These are phyloP conservation scores for Didymosphaeria variabile DNA, from an alignment of 2,329 filamentous ascomycete species.

Conservation along the genomic window DNA sequence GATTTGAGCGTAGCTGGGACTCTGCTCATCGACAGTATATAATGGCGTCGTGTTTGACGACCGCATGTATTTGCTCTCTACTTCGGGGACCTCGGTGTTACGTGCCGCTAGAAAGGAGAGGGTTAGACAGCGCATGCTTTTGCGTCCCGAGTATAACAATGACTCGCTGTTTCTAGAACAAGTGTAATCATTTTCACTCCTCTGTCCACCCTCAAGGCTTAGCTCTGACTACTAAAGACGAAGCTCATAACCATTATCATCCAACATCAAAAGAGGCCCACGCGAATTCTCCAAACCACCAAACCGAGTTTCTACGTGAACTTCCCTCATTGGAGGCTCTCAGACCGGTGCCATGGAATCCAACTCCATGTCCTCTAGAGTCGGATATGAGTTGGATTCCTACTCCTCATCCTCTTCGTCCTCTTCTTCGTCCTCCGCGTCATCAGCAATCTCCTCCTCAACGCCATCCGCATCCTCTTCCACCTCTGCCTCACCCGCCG, in stretches of 20 bases:
- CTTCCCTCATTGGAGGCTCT: neutral
- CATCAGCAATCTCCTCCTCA: conserved; percentile 44
- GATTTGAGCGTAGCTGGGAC: conserved; percentile 1
- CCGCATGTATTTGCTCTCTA: neutral
- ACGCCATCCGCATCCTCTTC: conserved; percentile 45
- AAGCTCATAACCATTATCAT: neutral
- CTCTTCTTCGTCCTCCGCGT: conserved; percentile 34
- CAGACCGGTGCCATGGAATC: neutral
- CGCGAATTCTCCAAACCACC: neutral
- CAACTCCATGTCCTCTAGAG: neutral
- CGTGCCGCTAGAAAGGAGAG: neutral
- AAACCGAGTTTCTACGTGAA: neutral
- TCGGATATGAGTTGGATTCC: neutral
- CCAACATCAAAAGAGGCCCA: neutral
- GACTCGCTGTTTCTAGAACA: neutral
- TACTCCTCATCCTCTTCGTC: conserved; percentile 38
- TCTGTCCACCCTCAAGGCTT: neutral
- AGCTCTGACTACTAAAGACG: neutral
- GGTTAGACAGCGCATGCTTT: neutral
- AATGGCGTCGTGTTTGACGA: neutral
- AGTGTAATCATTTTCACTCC: conserved; percentile 1
- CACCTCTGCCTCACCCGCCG: conserved; percentile 33
- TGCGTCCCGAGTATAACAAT: neutral
- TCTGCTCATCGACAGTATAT: conserved; percentile 8
- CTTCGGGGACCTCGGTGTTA: neutral